Evolutionary conservation across 345 rosid species (phyloP).

Genomic region (Leavenworthia alabamica): DNA sequence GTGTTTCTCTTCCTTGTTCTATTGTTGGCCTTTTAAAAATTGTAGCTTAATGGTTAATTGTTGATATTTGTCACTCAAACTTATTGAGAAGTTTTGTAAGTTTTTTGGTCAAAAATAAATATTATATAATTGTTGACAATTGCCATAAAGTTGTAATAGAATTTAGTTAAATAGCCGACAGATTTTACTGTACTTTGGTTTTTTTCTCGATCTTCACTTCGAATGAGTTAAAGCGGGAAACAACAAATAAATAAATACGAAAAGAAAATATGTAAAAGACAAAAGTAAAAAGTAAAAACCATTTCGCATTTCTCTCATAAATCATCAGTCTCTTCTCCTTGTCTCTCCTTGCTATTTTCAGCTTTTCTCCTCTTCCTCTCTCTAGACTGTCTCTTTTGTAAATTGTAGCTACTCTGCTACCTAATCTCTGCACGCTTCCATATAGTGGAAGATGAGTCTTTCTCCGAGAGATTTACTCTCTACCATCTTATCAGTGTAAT

Average conservation of each 20-base stretch:
- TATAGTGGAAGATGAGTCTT: constrained; percentile 30
- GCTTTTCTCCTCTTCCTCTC: too few relatives aligned
- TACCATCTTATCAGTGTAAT: constrained; percentile 24
- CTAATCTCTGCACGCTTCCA: constrained; percentile 20
- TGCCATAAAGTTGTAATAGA: not conserved
- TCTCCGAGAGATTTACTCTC: constrained; percentile 24
- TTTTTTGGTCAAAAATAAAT: too few relatives aligned
- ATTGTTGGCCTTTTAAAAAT: not conserved
- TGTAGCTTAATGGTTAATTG: constrained; percentile 7
- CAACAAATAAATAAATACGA: not conserved
- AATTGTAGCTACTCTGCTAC: constrained; percentile 23
- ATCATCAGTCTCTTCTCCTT: constrained; percentile 29
- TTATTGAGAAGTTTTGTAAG: constrained; percentile 6
- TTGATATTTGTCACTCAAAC: not conserved
- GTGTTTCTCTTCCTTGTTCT: not conserved
- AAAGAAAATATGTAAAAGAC: too few relatives aligned
- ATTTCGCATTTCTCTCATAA: constrained; percentile 33
- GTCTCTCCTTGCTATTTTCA: constrained; percentile 16
- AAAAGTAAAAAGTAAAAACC: too few relatives aligned
- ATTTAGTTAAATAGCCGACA: constrained; percentile 16
- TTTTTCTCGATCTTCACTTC: constrained; percentile 31
- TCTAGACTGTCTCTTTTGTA: constrained; percentile 20
- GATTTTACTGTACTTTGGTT: constrained; percentile 28
- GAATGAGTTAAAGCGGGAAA: too few relatives aligned
- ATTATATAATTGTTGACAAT: constrained; percentile 23